phyloP scores from a whole-genome alignment of 306 rosid species.

The Cucurbita pepo region DNA sequence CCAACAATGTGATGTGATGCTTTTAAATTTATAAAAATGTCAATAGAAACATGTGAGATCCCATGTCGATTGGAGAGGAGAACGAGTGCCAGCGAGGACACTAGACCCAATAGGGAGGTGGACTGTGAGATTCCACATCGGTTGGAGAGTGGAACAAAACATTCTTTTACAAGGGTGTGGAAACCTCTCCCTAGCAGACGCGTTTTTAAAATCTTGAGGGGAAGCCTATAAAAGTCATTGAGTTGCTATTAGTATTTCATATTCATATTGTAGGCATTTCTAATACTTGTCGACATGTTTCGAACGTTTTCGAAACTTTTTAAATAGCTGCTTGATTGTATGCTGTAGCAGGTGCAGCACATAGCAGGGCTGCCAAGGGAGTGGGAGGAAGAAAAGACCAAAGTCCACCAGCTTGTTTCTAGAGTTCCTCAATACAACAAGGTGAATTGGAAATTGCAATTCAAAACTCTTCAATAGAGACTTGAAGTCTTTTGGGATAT shows the following conservation, averaged over 20 bases:
- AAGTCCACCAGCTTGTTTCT: conserved; percentile 54
- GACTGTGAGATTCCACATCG: too few relatives aligned
- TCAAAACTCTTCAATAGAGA: neutral
- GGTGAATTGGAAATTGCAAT: conserved; percentile 17
- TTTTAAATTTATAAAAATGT: neutral
- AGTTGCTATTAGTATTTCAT: neutral
- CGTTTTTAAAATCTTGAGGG: too few relatives aligned
- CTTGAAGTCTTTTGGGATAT: neutral
- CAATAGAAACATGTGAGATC: neutral
- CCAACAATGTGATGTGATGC: neutral
- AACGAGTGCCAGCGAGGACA: too few relatives aligned
- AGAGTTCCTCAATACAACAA: conserved; percentile 64
- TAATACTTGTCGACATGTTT: neutral
- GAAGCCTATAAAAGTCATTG: neutral
- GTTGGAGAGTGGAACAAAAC: too few relatives aligned
- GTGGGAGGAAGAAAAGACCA: conserved; percentile 51
- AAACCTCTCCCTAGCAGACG: too few relatives aligned
- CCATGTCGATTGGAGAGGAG: too few relatives aligned
- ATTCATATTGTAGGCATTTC: neutral
- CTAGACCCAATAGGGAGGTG: too few relatives aligned
- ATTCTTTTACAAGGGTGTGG: too few relatives aligned
- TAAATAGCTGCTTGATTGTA: neutral
- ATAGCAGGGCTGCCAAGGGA: conserved; percentile 50
- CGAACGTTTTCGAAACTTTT: neutral
- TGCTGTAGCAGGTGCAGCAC: conserved; percentile 37